Base-by-base conservation (phyloP, 192 early-diverging fungal genomes). In the Chytriomyces sp. region DNA sequence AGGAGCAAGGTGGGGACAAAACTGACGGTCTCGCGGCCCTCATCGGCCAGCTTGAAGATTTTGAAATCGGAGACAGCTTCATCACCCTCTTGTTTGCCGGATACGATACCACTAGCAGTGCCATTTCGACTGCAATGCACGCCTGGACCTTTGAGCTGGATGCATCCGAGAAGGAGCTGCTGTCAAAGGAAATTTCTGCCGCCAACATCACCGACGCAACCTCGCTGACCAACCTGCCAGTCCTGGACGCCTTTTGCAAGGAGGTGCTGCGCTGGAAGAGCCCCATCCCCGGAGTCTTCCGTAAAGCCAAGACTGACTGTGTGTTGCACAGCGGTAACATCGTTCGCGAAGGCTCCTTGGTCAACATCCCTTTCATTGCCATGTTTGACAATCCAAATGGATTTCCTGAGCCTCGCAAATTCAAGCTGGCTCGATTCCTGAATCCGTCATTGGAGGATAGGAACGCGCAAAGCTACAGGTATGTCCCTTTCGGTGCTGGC, bases 241-340 rank as follows among this genome's bases (percentile, higher is more conserved):
- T 73, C 12, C 44, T 73, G 28, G 72, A 73, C 41, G 61, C 60
- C 14, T 73, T 73, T 36, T 12, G 64, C 1, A 73, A 64, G 59
- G 72, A 73, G 31, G 41, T 73, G 25, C 39, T 73, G 60, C 19
- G 72, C 17, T 55, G 52, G 7, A 5, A 52, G 12, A 5, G 44
- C 8, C 72, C 72, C 25, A 37, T 65, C 59, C 55, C 6, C 54
- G 66, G 56, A 26, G 14, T 12, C 14, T 62, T 4, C 19, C 22
- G 8, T 12, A n/a, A 31, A 22, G 19, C 7, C 26, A 52, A 17
- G 32, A 19, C 25, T 32, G 36, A n/a, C 2, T 73, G 37, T n/a
- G n/a, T n/a, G n/a, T n/a, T n/a, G n/a, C n/a, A n/a, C n/a, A 37
- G 33, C 25, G 57, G 58, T 28, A 25, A 37, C 39, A 39, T 22